Conservation (phyloP, 116 monocot genomes). For the Trichopus zeylanicus region DNA sequence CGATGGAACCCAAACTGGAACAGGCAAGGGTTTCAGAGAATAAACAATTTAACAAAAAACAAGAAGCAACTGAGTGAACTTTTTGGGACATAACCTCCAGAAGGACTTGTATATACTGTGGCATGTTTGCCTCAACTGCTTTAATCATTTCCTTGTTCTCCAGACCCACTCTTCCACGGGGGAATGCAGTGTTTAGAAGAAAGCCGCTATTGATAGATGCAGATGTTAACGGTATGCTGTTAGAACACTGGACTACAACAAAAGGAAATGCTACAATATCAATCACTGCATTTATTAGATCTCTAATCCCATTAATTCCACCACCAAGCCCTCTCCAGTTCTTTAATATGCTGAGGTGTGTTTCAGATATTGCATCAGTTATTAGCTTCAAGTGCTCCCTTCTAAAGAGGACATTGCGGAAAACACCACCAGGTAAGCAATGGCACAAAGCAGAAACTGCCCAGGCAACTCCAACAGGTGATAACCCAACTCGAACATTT, state of each 20-base stretch:
- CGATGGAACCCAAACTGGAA: constrained; percentile 60
- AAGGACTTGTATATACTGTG: constrained; percentile 75
- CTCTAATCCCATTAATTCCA: constrained; percentile 58
- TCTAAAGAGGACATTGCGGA: constrained; percentile 67
- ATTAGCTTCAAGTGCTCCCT: constrained; percentile 60
- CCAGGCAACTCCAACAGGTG: constrained; percentile 72
- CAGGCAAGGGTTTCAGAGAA: background rate
- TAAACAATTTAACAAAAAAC: background rate
- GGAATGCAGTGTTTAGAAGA: constrained; percentile 72
- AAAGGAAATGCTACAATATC: constrained; percentile 96
- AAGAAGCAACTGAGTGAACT: background rate
- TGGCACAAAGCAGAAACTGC: constrained; percentile 59
- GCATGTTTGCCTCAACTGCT: constrained; percentile 54
- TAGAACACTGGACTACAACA: constrained; percentile 73
- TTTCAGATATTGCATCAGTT: constrained; percentile 44
- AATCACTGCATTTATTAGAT: constrained; percentile 68
- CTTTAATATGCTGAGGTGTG: constrained; percentile 57
- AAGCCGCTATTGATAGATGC: constrained; percentile 90
- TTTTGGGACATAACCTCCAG: constrained; percentile 48
- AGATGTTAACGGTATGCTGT: constrained; percentile 59
- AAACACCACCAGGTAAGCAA: constrained; percentile 62
- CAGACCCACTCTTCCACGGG: constrained; percentile 62
- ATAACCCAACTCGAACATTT: constrained; percentile 39
- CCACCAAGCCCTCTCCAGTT: constrained; percentile 81
- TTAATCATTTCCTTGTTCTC: constrained; percentile 75